These are phyloP conservation scores for Alectoria sarmentosa DNA, from an alignment of 495 filamentous ascomycete genomes.

Conservation along the genomic window DNA sequence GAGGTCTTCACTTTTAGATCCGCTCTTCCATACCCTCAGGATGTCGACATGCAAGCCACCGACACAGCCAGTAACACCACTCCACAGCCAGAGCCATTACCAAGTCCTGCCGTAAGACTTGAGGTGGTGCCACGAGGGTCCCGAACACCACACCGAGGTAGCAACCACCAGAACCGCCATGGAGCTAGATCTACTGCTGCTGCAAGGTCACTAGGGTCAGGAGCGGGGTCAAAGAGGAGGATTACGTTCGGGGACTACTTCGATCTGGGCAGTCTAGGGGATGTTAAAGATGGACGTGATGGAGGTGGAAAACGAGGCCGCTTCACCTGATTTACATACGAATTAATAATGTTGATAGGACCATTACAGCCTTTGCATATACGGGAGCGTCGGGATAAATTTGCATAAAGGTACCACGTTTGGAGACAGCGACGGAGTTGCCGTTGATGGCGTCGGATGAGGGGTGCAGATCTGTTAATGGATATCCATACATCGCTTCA, in stretches of 20 bases:
- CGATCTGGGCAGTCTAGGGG: constrained; percentile 61
- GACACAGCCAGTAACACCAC: constrained; percentile 33
- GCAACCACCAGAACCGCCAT: constrained; percentile 27
- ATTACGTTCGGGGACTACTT: constrained; percentile 74
- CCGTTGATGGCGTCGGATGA: not conserved
- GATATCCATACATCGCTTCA: constrained; percentile 9
- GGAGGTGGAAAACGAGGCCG: constrained; percentile 64
- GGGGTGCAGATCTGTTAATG: not conserved
- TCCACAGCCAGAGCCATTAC: constrained; percentile 26
- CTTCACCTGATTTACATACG: constrained; percentile 43
- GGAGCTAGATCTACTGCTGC: constrained; percentile 38
- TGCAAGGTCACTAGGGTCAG: constrained; percentile 42
- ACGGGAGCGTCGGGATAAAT: constrained; percentile 11
- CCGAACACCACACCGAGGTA: constrained; percentile 45
- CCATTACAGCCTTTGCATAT: constrained; percentile 10
- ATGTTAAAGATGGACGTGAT: constrained; percentile 58
- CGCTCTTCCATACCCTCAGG: constrained; percentile 58
- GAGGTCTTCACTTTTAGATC: constrained; percentile 68
- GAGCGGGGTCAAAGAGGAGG: constrained; percentile 71
- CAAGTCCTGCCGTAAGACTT: constrained; percentile 41
- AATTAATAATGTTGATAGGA: constrained; percentile 4
- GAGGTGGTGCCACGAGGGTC: constrained; percentile 46
- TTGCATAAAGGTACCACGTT: constrained; percentile 4
- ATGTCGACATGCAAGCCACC: constrained; percentile 53
- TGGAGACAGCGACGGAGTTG: constrained; percentile 15